Base-by-base conservation (phyloP, 1,284 basidiomycete genomes). In the Ganoderma sp. region DNA sequence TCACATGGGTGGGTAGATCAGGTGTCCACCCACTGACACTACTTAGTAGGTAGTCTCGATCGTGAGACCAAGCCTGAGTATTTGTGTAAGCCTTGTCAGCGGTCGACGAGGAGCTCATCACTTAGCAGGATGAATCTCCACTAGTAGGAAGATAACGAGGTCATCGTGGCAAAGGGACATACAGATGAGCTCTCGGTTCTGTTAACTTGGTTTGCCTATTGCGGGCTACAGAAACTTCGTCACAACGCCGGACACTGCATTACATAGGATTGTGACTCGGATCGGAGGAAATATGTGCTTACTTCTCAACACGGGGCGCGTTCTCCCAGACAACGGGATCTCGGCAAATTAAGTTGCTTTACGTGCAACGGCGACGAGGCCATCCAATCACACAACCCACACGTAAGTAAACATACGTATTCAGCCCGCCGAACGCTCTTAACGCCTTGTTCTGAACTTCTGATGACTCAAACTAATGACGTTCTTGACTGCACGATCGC, bases 241-340 rank as follows among this genome's bases (percentile, higher is more conserved):
- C 48, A 50, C 48, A 50, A 50, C 48, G 10, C n/a, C n/a, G 10
- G 22, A 50, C 48, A 50, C 48, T 50, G 48, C 48, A n/a, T 50
- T 9, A 28, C 25, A 28, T 28, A 10, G n/a, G 22, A 25, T 50
- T 25, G 48, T 50, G 48, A 50, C 48, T 25, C 22, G 22, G 3
- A 22, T 12, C 22, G 7, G 45, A 48, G 45, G 45, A 48, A 48
- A 28, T 28, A 48, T n/a, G 25, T 28, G 25, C 22, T 10, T 25
- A 3, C 22, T 50, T 50, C 3, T 25, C 25, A 28, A 28, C 25
- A 28, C 25, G 25, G 25, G 34, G 34, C 34, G 48, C 48, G n/a
- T 22, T 48, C 45, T 50, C 25, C 48, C 48, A 50, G 48, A 25
- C 22, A 19, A 12, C 48, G 48, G 48, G 48, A 50, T 50, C 22